Percentiles rank a stretch among this genome's conserved stretches.
Evolutionary conservation across 2,329 filamentous ascomycete species (phyloP).

Genomic region (Penicillium brasilianum): DNA sequence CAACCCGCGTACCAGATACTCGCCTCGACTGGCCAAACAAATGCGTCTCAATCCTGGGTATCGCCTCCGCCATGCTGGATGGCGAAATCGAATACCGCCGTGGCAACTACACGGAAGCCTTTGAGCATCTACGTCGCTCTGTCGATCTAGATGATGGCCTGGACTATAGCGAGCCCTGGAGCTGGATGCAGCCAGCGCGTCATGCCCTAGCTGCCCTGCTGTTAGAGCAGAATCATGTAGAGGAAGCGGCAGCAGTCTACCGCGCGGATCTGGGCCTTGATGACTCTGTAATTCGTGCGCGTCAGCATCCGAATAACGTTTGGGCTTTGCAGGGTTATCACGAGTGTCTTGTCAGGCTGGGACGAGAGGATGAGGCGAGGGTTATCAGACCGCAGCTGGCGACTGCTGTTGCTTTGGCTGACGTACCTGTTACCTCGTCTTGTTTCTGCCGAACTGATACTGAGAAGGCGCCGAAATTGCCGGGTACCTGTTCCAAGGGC

Average conservation of each 20-base stretch:
- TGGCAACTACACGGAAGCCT: slow-evolving; percentile 63
- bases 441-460: slow-evolving; percentile 59
- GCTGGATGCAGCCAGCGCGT: slow-evolving; percentile 76
- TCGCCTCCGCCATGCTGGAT: slow-evolving; percentile 69
- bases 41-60: slow-evolving; percentile 65
- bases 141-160: slow-evolving; percentile 66
- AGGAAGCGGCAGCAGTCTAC: slow-evolving; percentile 64
- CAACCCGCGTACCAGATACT: slow-evolving; percentile 59
- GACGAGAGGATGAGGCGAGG: slow-evolving; percentile 53
- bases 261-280: slow-evolving; percentile 65
- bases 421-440: slow-evolving; percentile 63
- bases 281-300: slow-evolving; percentile 65
- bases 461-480: slow-evolving; percentile 13
- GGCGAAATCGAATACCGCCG: slow-evolving; percentile 75
- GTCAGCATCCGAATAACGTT: slow-evolving; percentile 73
- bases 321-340: slow-evolving; percentile 77
- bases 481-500: slow-evolving; percentile 18
- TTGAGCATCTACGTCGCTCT: slow-evolving; percentile 61
- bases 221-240: slow-evolving; percentile 66
- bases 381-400: slow-evolving; percentile 58
- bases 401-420: slow-evolving; percentile 60
- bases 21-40: slow-evolving; percentile 73
- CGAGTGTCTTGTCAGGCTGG: slow-evolving; percentile 67
- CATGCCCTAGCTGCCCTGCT: slow-evolving; percentile 73
- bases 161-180: slow-evolving; percentile 76